Conservation (phyloP, 495 filamentous ascomycete species). For the Apiosordaria backusii region DNA sequence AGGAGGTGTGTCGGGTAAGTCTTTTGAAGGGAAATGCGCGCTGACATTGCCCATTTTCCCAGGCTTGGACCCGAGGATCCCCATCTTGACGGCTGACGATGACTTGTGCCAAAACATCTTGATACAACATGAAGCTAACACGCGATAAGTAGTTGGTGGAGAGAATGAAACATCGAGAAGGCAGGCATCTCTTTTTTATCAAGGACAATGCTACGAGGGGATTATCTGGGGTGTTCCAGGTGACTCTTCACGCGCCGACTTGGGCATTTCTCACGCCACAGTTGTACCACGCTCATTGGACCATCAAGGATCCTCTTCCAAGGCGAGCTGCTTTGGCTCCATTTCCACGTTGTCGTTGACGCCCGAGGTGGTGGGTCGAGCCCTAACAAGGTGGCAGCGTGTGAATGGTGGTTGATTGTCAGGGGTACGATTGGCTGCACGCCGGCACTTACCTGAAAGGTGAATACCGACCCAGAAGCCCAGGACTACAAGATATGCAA, state of each 20-base stretch:
- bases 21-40: neutral
- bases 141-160: neutral
- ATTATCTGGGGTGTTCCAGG: neutral
- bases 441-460: neutral
- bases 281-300: neutral
- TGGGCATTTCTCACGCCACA: neutral
- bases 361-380: conserved; percentile 1
- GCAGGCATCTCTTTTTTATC: neutral
- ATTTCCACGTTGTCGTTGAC: neutral
- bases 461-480: neutral
- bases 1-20: neutral
- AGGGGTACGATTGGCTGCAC: neutral
- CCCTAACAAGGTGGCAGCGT: neutral
- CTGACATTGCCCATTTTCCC: neutral
- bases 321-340: neutral
- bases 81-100: neutral
- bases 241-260: neutral
- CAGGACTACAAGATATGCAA: neutral
- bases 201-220: neutral
- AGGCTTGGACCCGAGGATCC: neutral
- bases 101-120: neutral
- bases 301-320: neutral
- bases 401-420: neutral
- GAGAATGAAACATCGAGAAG: neutral
- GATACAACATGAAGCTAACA: neutral